phyloP scores from a whole-genome alignment of 495 filamentous ascomycete species.

The Lasiosphaeria hispida region DNA sequence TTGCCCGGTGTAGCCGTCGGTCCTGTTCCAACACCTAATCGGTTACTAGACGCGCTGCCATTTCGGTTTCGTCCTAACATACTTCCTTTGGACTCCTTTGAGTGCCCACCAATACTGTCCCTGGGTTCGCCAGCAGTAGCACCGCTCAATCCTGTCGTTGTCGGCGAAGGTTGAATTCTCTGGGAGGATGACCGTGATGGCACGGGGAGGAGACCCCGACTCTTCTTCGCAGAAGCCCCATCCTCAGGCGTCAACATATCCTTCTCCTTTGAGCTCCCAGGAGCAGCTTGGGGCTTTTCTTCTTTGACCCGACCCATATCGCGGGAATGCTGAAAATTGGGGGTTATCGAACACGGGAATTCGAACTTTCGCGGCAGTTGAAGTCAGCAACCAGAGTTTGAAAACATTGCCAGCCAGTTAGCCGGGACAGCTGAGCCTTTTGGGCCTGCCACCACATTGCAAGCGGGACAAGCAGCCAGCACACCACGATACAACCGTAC shows the following conservation, averaged over 20 bases:
- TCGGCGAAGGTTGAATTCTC: slow-evolving; percentile 59
- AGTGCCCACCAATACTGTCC: slow-evolving; percentile 59
- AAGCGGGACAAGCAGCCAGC: too few relatives aligned
- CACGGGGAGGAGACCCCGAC: slow-evolving; percentile 56
- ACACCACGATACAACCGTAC: too few relatives aligned
- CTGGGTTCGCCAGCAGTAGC: slow-evolving; percentile 59
- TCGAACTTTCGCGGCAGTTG: too few relatives aligned
- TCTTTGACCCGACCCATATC: slow-evolving; percentile 40
- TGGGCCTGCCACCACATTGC: too few relatives aligned
- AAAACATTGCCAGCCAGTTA: too few relatives aligned
- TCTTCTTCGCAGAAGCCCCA: slow-evolving; percentile 50
- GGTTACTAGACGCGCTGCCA: slow-evolving; percentile 60
- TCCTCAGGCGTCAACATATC: slow-evolving; percentile 43
- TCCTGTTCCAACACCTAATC: slow-evolving; percentile 45
- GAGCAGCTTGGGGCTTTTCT: slow-evolving; percentile 34
- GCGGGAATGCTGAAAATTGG: slow-evolving; percentile 9
- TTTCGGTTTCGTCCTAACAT: slow-evolving; percentile 65
- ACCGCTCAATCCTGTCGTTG: slow-evolving; percentile 62
- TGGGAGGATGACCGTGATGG: slow-evolving; percentile 70
- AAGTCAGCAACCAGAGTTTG: too few relatives aligned
- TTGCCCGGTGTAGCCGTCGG: slow-evolving; percentile 45
- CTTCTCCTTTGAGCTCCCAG: slow-evolving; percentile 49
- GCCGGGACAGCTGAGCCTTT: too few relatives aligned
- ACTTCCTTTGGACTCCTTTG: slow-evolving; percentile 66
- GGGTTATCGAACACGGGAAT: too few relatives aligned